Evolutionary conservation across 495 filamentous ascomycete genomes (phyloP).

Genomic region (Tetracladium marchalianum): DNA sequence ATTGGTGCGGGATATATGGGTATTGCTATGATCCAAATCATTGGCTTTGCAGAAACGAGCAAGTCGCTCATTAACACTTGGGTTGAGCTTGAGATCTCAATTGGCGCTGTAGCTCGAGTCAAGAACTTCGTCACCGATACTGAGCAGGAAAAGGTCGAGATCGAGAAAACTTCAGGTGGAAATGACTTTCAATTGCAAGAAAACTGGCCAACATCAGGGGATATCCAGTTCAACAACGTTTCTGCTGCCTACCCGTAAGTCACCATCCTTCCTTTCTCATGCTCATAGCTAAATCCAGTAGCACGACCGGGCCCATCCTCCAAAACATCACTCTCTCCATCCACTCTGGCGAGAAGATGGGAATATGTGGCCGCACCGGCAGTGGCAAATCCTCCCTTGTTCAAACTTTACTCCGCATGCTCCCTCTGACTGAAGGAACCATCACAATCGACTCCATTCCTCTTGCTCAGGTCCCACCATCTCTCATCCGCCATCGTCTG

Average conservation of each 20-base stretch:
- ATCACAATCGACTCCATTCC: constrained; percentile 21
- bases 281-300: constrained; percentile 30
- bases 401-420: constrained; percentile 24
- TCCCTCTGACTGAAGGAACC: constrained; percentile 13
- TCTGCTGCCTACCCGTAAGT: constrained; percentile 24
- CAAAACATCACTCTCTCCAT: constrained; percentile 20
- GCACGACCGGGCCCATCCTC: constrained; percentile 18
- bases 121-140: constrained; percentile 10
- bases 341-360: constrained; percentile 14
- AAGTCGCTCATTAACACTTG: constrained; percentile 8
- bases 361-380: constrained; percentile 12
- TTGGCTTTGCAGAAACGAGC: constrained; percentile 2
- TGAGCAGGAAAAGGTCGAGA: not conserved
- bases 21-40: constrained; percentile 33
- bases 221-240: constrained; percentile 38
- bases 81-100: constrained; percentile 27
- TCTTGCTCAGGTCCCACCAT: constrained; percentile 20
- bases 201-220: constrained; percentile 26
- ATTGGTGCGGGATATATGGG: constrained; percentile 38
- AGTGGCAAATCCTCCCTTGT: constrained; percentile 25
- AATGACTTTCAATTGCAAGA: constrained; percentile 1
- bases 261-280: no score
- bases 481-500: constrained; percentile 17
- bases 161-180: constrained; percentile 15
- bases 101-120: constrained; percentile 27